These are phyloP conservation scores for Daedaleopsis sinensis DNA, from an alignment of 768 basidiomycete species.

Conservation along the genomic window DNA sequence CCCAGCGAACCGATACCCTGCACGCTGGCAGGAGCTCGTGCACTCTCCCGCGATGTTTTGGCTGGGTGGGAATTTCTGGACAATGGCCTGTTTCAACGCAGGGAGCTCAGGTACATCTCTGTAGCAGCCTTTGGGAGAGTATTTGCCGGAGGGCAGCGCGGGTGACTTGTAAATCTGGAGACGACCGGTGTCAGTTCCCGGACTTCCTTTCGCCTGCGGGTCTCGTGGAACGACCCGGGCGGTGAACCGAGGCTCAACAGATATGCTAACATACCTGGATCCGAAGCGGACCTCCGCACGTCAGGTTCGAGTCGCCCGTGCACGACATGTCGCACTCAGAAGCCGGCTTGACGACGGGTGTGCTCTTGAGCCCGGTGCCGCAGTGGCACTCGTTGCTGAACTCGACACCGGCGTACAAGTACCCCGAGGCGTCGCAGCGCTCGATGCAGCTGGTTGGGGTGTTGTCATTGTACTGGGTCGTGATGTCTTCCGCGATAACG, in stretches of 20 bases:
- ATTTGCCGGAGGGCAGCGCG: neutral
- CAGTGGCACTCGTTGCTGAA: slow-evolving; percentile 20
- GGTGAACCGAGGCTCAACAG: neutral
- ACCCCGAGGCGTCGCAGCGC: slow-evolving; percentile 7
- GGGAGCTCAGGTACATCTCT: neutral
- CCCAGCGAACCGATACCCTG: neutral
- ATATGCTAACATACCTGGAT: slow-evolving; percentile 18
- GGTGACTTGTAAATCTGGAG: neutral
- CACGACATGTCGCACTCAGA: slow-evolving; percentile 26
- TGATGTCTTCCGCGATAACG: neutral
- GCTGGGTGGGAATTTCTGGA: neutral
- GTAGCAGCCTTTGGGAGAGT: neutral
- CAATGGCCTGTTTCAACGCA: neutral
- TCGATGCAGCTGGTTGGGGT: slow-evolving; percentile 15
- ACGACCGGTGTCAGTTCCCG: neutral
- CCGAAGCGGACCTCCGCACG: slow-evolving; percentile 24
- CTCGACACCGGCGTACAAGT: slow-evolving; percentile 14
- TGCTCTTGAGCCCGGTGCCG: slow-evolving; percentile 11
- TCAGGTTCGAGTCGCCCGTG: slow-evolving; percentile 9
- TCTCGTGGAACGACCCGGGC: neutral
- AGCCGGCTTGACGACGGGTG: slow-evolving; percentile 10
- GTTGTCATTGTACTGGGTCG: slow-evolving; percentile 6
- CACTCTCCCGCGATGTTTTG: neutral
- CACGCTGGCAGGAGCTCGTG: neutral
- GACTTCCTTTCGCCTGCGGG: neutral